Evolutionary conservation across 257 asterid species (phyloP).

Genomic region (Solanum chiquidenum): DNA sequence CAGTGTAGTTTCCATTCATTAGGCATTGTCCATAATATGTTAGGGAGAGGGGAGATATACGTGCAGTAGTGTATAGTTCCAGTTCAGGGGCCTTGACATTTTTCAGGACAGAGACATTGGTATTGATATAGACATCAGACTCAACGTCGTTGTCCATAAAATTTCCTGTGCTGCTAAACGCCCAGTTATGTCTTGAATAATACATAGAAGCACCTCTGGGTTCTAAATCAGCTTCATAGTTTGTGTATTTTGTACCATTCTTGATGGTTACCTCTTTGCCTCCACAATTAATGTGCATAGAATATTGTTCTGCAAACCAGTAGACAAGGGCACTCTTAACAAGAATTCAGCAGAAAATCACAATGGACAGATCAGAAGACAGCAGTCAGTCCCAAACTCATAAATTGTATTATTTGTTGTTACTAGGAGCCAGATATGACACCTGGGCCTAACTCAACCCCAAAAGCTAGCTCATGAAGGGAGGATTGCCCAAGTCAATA

Average conservation of each 20-base stretch:
- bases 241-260: constrained; percentile 16
- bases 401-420: background rate
- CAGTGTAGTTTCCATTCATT: constrained; percentile 71
- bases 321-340: background rate
- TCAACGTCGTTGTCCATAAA: constrained; percentile 64
- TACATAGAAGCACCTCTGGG: constrained; percentile 71
- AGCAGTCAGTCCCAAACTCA: background rate
- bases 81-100: constrained; percentile 20
- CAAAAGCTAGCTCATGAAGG: background rate
- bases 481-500: background rate
- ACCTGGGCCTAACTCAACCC: background rate
- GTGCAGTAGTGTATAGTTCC: constrained; percentile 58
- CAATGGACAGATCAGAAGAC: background rate
- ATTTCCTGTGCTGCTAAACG: constrained; percentile 89
- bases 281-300: constrained; percentile 71
- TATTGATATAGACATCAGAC: constrained; percentile 44
- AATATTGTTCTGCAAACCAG: constrained; percentile 35
- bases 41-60: constrained; percentile 74
- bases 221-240: constrained; percentile 59
- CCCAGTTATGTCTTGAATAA: constrained; percentile 57
- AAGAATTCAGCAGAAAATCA: background rate
- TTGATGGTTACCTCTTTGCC: constrained; percentile 36
- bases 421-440: background rate
- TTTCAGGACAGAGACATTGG: constrained; percentile 28
- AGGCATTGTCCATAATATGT: constrained; percentile 84